These are phyloP conservation scores for Dactylonectria macrodidyma DNA, from an alignment of 2,329 filamentous ascomycete genomes.

Conservation along the genomic window DNA sequence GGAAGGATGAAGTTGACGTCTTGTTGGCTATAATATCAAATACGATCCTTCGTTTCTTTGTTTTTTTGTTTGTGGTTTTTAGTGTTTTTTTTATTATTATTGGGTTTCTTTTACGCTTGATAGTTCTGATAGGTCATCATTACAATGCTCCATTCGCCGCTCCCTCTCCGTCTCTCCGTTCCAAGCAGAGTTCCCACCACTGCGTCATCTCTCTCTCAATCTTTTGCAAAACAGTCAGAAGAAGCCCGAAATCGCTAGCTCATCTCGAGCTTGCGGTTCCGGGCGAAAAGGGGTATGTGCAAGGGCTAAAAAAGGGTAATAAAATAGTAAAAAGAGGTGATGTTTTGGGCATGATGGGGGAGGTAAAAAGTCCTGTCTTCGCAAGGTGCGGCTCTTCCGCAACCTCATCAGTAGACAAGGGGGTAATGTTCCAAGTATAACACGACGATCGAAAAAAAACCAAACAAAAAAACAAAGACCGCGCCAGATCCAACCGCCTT, in stretches of 20 bases:
- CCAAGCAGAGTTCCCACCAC: not conserved
- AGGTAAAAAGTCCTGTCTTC: slow-evolving; percentile 16
- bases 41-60: not conserved
- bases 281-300: slow-evolving; percentile 44
- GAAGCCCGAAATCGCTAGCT: slow-evolving; percentile 30
- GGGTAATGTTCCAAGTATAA: slow-evolving; percentile 29
- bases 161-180: slow-evolving; percentile 21
- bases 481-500: slow-evolving; percentile 48
- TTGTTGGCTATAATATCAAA: not conserved
- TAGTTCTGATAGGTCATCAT: slow-evolving; percentile 30
- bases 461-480: slow-evolving; percentile 41
- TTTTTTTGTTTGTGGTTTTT: not conserved
- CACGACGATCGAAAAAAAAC: slow-evolving; percentile 36
- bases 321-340: slow-evolving; percentile 30
- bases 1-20: too few species aligned
- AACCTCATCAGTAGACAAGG: slow-evolving; percentile 22
- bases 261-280: slow-evolving; percentile 26
- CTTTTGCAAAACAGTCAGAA: slow-evolving; percentile 34
- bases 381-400: slow-evolving; percentile 17
- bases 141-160: slow-evolving; percentile 34
- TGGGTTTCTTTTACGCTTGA: slow-evolving; percentile 25
- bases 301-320: slow-evolving; percentile 30
- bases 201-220: slow-evolving; percentile 28
- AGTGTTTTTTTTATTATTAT: slow-evolving; percentile 17
- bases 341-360: slow-evolving; percentile 24